A percentile compares a stretch with the other conserved stretches of the same genome.
Conservation (phyloP, 2,329 filamentous ascomycete species). For the Fonsecaea multimorphosa region DNA sequence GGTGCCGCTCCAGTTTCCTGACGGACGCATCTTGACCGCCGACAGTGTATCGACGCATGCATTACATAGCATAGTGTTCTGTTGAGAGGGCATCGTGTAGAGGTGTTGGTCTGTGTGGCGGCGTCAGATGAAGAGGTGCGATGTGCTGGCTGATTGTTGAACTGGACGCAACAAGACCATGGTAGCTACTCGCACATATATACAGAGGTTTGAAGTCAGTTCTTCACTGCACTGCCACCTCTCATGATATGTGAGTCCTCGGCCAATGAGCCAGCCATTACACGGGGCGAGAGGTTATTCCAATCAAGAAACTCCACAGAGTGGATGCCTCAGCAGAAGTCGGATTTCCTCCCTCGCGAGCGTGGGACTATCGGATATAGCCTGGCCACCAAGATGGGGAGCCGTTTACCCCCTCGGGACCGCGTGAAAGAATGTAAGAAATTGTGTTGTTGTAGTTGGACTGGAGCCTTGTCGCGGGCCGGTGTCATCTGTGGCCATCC, state of each 20-base stretch:
- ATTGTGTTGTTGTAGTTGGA: not conserved
- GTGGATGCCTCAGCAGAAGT: not conserved
- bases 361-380: not conserved
- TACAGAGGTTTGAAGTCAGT: not conserved
- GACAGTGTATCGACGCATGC: not conserved
- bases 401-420: not conserved
- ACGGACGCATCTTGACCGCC: not conserved
- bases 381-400: not conserved
- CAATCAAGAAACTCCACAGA: not conserved
- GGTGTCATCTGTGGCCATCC: not conserved
- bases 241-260: not conserved
- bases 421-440: not conserved
- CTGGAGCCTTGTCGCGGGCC: not conserved
- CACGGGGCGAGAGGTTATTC: not conserved
- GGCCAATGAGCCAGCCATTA: not conserved
- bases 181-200: not conserved
- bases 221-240: not conserved
- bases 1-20: not conserved
- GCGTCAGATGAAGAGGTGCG: not conserved
- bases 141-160: not conserved
- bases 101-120: not conserved
- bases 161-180: not conserved
- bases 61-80: conserved; percentile 8
- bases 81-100: not conserved
- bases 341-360: not conserved